Conservation (phyloP, 257 asterid species). For the Forsythia suspensa region DNA sequence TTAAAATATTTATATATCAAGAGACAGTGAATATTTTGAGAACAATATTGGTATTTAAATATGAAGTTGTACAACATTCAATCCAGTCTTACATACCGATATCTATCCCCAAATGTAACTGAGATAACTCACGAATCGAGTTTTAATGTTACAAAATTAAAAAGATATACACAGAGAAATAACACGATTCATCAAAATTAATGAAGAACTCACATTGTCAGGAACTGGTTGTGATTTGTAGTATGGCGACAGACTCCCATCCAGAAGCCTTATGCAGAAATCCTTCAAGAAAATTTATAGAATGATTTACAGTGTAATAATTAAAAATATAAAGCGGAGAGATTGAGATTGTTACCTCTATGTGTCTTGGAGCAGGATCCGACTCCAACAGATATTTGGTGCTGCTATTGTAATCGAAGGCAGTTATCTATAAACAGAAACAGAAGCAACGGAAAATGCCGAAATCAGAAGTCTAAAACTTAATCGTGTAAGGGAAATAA, state of each 20-base stretch:
- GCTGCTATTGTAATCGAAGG: conserved; percentile 67
- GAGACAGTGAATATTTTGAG: too few relatives aligned
- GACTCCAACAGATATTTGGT: conserved; percentile 69
- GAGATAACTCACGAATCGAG: too few relatives aligned
- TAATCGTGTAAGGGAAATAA: not conserved
- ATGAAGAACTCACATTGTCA: conserved; percentile 64
- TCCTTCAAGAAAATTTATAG: conserved; percentile 52
- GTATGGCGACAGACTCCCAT: conserved; percentile 59
- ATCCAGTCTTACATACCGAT: too few relatives aligned
- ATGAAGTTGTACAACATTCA: too few relatives aligned
- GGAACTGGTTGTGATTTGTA: conserved; percentile 82
- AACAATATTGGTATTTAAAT: too few relatives aligned
- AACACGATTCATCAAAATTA: not conserved
- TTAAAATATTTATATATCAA: too few relatives aligned
- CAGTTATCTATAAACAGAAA: conserved; percentile 47
- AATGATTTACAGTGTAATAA: conserved; percentile 2
- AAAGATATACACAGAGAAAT: too few relatives aligned
- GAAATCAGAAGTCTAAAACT: conserved; percentile 13
- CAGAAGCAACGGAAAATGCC: not conserved
- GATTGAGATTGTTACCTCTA: conserved; percentile 48
- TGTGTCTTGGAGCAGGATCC: conserved; percentile 55
- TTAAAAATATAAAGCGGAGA: conserved; percentile 19
- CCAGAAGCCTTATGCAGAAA: conserved; percentile 59
- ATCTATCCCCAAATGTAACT: too few relatives aligned
- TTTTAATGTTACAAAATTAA: too few relatives aligned